Evolutionary conservation across 1,284 basidiomycete species (phyloP).

Genomic region (Anthracocystis walkeri): DNA sequence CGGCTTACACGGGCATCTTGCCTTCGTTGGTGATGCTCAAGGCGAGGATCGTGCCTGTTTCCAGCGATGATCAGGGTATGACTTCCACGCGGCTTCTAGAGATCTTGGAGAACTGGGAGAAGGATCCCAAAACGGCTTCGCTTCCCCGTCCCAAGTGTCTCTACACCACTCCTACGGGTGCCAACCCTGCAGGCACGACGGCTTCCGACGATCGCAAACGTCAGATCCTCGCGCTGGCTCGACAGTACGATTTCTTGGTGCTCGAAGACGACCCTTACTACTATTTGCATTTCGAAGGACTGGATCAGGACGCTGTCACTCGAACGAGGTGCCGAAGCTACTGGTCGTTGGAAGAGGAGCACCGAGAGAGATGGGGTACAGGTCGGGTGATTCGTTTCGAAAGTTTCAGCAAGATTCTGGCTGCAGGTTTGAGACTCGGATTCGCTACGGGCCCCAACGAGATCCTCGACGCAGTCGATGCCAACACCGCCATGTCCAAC

Average conservation of each 20-base stretch:
- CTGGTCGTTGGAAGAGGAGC: slow-evolving; percentile 64
- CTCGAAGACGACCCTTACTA: slow-evolving; percentile 66
- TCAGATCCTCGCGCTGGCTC: slow-evolving; percentile 78
- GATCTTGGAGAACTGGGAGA: slow-evolving; percentile 80
- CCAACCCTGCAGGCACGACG: slow-evolving; percentile 67
- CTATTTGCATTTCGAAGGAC: slow-evolving; percentile 61
- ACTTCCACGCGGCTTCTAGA: slow-evolving; percentile 76
- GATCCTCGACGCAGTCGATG: slow-evolving; percentile 81
- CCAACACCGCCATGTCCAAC: slow-evolving; percentile 78
- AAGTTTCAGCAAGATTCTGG: slow-evolving; percentile 75
- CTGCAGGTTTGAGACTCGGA: slow-evolving; percentile 74
- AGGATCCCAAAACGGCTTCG: slow-evolving; percentile 74
- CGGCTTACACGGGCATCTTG: slow-evolving; percentile 76
- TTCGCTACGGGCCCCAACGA: slow-evolving; percentile 83
- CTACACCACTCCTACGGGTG: slow-evolving; percentile 78
- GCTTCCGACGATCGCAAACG: slow-evolving; percentile 76
- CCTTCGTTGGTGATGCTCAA: slow-evolving; percentile 54
- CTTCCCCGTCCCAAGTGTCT: slow-evolving; percentile 79
- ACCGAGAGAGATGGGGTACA: slow-evolving; percentile 52
- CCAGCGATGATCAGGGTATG: slow-evolving; percentile 83
- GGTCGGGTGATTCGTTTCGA: slow-evolving; percentile 68
- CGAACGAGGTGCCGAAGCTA: slow-evolving; percentile 54
- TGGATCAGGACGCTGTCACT: slow-evolving; percentile 60
- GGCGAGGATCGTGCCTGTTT: slow-evolving; percentile 73
- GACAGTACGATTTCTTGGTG: slow-evolving; percentile 50